Evolutionary conservation across 306 rosid genomes (phyloP), one percentile per base, ranked within the genome.

Genomic region (Pueraria montana): DNA sequence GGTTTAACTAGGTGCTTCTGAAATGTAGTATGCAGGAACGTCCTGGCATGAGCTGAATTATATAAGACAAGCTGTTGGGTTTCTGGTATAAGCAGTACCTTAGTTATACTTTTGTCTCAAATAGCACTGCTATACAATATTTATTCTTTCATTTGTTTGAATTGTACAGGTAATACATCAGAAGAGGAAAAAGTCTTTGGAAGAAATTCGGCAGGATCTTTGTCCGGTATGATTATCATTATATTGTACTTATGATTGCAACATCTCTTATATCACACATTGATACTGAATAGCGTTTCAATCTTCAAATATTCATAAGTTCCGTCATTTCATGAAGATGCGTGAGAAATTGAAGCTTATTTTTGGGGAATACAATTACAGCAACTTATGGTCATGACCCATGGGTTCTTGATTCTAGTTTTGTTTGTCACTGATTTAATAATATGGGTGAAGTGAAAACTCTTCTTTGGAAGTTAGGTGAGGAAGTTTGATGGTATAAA

Each of bases 31-130:
- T 86, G 94, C 96, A 77, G 97, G 97, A 76, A 93, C 97, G 43
- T 91, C 94, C 32, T 93, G 97, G 97, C 97, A 93, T 2, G 96
- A 91, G 87, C 92, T 93, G 56, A 93, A 91, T 81, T 93, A 86
- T 81, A 93, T 93, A 48, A 86, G 97, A 72, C 97, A 93, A 83
- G 94, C 97, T 79, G 97, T 93, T 78, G 97, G 97, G 21, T 93
- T 93, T 91, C 91, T 93, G 97, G 97, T 93, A 91, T 58, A 21
- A 78, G 72, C 74, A 34, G 23, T 63, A 21, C 30, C 26, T 45
- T 26, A 36, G 48, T 77, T 32, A 36, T 1, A 4, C 17, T 24
- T 46, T 6, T 26, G 32, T 72, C 34, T 46, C 26, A 77, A 36
- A 4, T 65, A 12, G 46, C 46, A 68, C 34, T 46, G 46, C 3